phyloP scores from a whole-genome alignment of 352 stramenopile genomes.

The Phytophthora multivora region DNA sequence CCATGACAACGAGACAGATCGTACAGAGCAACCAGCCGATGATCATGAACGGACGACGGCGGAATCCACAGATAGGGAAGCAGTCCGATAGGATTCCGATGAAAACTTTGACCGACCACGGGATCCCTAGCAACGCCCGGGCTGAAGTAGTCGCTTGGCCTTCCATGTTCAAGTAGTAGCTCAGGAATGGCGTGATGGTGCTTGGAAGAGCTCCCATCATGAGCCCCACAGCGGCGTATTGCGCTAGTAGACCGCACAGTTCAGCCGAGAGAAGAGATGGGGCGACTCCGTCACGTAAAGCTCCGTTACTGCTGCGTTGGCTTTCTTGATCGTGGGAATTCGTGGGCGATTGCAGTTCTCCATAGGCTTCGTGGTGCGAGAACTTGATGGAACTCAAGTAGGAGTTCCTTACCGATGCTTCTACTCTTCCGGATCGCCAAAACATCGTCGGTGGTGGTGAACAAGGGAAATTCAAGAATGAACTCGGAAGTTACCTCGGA shows the following conservation, averaged over 20 bases:
- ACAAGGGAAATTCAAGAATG: slow-evolving; percentile 8
- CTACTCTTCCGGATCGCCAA: slow-evolving; percentile 5
- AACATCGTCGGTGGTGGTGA: slow-evolving; percentile 9
- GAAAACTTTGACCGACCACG: slow-evolving; percentile 74
- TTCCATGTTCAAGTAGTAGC: slow-evolving; percentile 77
- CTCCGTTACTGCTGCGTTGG: slow-evolving; percentile 21
- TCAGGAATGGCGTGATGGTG: slow-evolving; percentile 50
- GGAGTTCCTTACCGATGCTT: slow-evolving; percentile 12
- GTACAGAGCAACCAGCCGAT: slow-evolving; percentile 55
- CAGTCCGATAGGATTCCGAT: slow-evolving; percentile 68
- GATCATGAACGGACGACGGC: slow-evolving; percentile 65
- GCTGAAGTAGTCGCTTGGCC: slow-evolving; percentile 62
- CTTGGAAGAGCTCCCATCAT: slow-evolving; percentile 66
- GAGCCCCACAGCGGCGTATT: slow-evolving; percentile 71
- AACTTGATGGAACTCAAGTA: slow-evolving; percentile 29
- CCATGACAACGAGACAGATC: slow-evolving; percentile 49
- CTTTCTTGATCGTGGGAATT: slow-evolving; percentile 10
- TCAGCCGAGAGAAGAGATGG: slow-evolving; percentile 46
- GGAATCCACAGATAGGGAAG: slow-evolving; percentile 61
- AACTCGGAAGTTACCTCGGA: background rate
- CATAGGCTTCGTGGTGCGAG: slow-evolving; percentile 22
- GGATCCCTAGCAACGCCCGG: slow-evolving; percentile 51
- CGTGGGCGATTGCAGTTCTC: slow-evolving; percentile 9
- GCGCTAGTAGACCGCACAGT: slow-evolving; percentile 60
- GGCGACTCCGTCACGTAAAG: slow-evolving; percentile 43